Conservation (phyloP, 257 asterid species). For the Echium plantagineum region DNA sequence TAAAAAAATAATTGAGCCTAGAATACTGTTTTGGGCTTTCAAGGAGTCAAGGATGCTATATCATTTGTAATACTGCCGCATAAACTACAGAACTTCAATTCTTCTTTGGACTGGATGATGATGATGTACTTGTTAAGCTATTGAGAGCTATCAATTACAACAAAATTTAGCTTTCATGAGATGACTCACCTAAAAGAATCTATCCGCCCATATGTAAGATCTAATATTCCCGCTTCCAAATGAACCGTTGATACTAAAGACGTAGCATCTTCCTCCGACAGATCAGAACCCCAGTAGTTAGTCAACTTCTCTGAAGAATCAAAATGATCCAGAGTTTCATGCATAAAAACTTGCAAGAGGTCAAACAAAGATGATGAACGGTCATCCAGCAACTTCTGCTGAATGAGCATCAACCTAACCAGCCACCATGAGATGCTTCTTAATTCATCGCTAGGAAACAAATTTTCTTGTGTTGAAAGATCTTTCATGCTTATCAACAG, state of each 20-base stretch:
- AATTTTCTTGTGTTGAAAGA: conserved; percentile 40
- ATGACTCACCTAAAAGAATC: conserved; percentile 73
- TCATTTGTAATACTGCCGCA: background rate
- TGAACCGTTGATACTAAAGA: conserved; percentile 50
- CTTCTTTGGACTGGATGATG: background rate
- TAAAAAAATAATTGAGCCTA: background rate
- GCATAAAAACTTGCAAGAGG: conserved; percentile 55
- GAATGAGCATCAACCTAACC: conserved; percentile 64
- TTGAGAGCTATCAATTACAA: too few species aligned
- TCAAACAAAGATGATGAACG: conserved; percentile 75
- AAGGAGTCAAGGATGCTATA: background rate
- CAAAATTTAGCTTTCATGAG: conserved; percentile 1
- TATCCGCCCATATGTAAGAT: conserved; percentile 67
- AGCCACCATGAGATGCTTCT: conserved; percentile 88
- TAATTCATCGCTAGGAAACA: conserved; percentile 27
- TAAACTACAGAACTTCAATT: background rate
- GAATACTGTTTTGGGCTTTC: background rate
- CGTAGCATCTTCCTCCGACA: conserved; percentile 50
- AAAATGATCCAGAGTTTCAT: conserved; percentile 40
- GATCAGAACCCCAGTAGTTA: conserved; percentile 29
- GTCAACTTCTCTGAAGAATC: conserved; percentile 47
- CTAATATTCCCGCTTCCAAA: conserved; percentile 73
- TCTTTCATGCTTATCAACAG: conserved; percentile 58
- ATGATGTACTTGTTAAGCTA: background rate
- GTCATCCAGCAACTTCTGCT: conserved; percentile 75